Conservation (phyloP, 306 rosid species). For the Amphicarpaea edgeworthii region DNA sequence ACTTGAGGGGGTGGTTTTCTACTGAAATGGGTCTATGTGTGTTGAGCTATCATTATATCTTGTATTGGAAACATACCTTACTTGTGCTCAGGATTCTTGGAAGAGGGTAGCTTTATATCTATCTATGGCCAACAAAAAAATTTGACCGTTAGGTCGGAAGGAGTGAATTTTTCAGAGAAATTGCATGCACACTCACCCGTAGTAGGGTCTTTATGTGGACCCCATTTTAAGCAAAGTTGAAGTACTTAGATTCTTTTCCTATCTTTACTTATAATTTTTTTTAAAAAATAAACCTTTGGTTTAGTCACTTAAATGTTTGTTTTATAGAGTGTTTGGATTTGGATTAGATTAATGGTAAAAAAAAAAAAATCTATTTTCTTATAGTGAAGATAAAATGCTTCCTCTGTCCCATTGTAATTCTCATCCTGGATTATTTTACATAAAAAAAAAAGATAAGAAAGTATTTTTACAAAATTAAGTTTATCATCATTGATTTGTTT, state of each 20-base stretch:
- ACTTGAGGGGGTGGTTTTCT: slow-evolving; percentile 27
- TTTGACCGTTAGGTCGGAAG: slow-evolving; percentile 61
- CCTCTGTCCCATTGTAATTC: too few species aligned
- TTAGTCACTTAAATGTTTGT: not conserved
- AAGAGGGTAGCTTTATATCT: slow-evolving; percentile 56
- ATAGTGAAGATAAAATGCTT: too few species aligned
- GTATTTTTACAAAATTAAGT: too few species aligned
- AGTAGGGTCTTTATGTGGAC: slow-evolving; percentile 49
- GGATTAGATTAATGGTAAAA: too few species aligned
- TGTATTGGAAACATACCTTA: slow-evolving; percentile 82
- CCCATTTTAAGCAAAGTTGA: slow-evolving; percentile 39
- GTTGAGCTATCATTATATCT: slow-evolving; percentile 71
- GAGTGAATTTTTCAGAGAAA: slow-evolving; percentile 43
- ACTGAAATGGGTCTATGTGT: slow-evolving; percentile 43
- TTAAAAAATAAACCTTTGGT: not conserved
- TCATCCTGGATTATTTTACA: too few species aligned
- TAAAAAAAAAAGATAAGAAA: too few species aligned
- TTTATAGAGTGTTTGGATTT: too few species aligned
- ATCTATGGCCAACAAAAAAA: slow-evolving; percentile 33
- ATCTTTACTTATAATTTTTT: slow-evolving; percentile 17
- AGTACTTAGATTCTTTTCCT: slow-evolving; percentile 43
- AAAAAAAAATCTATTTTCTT: too few species aligned
- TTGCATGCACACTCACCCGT: slow-evolving; percentile 45
- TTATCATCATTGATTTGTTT: too few species aligned
- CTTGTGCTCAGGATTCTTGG: slow-evolving; percentile 60